Base-by-base conservation (phyloP, 805 yeast species). In the Candida maris region DNA sequence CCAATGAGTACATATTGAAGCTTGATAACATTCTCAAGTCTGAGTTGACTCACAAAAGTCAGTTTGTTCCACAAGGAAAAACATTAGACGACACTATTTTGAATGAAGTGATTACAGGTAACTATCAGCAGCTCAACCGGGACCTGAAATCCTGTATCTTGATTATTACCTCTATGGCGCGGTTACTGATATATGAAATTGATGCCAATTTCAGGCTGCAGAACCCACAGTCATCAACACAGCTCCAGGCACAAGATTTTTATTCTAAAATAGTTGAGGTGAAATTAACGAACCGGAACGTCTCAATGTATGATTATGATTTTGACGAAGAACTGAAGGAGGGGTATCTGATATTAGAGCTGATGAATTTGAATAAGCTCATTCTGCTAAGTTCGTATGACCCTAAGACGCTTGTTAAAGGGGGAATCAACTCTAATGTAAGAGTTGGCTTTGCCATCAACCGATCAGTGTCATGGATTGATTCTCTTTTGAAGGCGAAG, bases 221-320 rank as follows among this genome's bases (percentile, higher is more conserved):
- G 26, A 51, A 48, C 32, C 67, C 62, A 3, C 56, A 56, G 28
- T 58, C 56, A 19, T 49, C 56, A 5, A 51, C 59, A 1, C 53
- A 62, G 29, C 43, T 62, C 8, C 69, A 71, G n/a, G 78, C 75
- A 7, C 62, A 65, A 41, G 72, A 54, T 27, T 60, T 60, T 35
- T 61, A 57, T 37, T 51, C 59, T 3, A 53, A 49, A 26, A 44
- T 59, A 2, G 50, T 60, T 23, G 70, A 70, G 19, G 67, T 74
- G 24, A 69, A 62, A 35, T 48, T 71, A 20, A 70, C 75, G 0
- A 76, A 73, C 47, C 61, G 65, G 29, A 65, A 75, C 45, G 76
- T 83, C 37, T 84, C 85, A 51, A 78, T 84, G 80, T 84, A 83
- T 54, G 91, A 83, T 57, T 82, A 80, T 57, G 91, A 83, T 54